These are phyloP conservation scores for Blastobotrys capitulatus DNA, from an alignment of 1,139 yeast species.

Conservation along the genomic window DNA sequence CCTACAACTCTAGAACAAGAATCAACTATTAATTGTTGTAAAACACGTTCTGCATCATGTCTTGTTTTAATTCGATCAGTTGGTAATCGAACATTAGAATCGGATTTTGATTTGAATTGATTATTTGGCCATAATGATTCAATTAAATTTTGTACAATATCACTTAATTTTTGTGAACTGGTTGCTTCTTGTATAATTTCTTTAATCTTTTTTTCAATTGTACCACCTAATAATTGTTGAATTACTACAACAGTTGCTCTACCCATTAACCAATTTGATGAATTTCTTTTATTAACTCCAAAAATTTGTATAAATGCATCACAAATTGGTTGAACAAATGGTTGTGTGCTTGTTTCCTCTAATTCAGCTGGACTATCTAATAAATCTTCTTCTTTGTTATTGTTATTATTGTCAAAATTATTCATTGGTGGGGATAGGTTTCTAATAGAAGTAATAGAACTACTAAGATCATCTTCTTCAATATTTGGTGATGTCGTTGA, in stretches of 20 bases:
- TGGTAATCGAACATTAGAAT: conserved; percentile 37
- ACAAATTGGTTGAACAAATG: conserved; percentile 74
- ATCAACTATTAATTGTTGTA: conserved; percentile 56
- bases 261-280: conserved; percentile 64
- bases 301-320: conserved; percentile 69
- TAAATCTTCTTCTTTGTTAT: neutral
- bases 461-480: neutral
- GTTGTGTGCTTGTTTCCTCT: conserved; percentile 33
- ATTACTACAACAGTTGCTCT: conserved; percentile 73
- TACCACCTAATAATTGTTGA: conserved; percentile 83
- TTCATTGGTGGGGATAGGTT: neutral
- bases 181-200: conserved; percentile 41
- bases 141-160: conserved; percentile 41
- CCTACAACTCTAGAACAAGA: conserved; percentile 76
- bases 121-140: conserved; percentile 65
- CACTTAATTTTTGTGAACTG: conserved; percentile 47
- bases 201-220: conserved; percentile 69
- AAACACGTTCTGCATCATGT: conserved; percentile 53
- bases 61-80: conserved; percentile 50
- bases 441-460: neutral
- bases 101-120: conserved; percentile 18
- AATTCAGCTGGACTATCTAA: neutral
- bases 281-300: conserved; percentile 50
- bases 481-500: neutral
- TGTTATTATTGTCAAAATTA: neutral